phyloP scores from a whole-genome alignment of 2,329 filamentous ascomycete species.

The Dactylellina cionopaga region DNA sequence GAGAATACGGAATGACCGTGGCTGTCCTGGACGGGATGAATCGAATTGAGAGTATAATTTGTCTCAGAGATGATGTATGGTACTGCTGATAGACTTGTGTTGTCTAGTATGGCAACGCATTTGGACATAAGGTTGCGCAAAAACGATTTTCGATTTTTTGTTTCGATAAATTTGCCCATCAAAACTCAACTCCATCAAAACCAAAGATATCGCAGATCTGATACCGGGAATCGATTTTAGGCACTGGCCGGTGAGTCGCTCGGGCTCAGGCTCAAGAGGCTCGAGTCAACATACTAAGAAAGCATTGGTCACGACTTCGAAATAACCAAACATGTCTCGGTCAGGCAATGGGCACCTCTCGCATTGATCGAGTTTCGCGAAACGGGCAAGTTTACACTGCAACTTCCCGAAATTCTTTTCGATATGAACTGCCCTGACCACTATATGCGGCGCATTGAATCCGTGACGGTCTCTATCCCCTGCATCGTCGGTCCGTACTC shows the following conservation, averaged over 20 bases:
- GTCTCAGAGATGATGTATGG: too few species aligned
- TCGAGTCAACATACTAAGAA: slow-evolving; percentile 57
- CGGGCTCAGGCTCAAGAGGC: slow-evolving; percentile 54
- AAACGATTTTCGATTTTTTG: too few species aligned
- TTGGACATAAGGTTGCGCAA: too few species aligned
- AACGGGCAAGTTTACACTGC: slow-evolving; percentile 54
- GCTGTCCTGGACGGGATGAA: too few species aligned
- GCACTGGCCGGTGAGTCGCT: slow-evolving; percentile 57
- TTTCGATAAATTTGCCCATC: too few species aligned
- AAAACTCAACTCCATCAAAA: too few species aligned
- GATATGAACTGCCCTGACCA: slow-evolving; percentile 63
- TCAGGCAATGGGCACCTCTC: slow-evolving; percentile 57
- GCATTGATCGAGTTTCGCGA: slow-evolving; percentile 57
- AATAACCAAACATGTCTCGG: slow-evolving; percentile 58
- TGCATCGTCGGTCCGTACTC: slow-evolving; percentile 58
- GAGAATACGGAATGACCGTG: too few species aligned
- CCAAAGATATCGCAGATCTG: too few species aligned
- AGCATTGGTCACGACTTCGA: slow-evolving; percentile 57
- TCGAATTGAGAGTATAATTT: too few species aligned
- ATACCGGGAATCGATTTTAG: too few species aligned
- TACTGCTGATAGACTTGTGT: too few species aligned
- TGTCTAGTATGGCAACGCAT: too few species aligned
- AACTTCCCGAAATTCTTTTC: slow-evolving; percentile 59
- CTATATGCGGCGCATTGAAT: slow-evolving; percentile 60
- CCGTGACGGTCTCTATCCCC: slow-evolving; percentile 59